phyloP scores from a whole-genome alignment of 2,329 filamentous ascomycete genomes.

The Fonsecaea nubica region DNA sequence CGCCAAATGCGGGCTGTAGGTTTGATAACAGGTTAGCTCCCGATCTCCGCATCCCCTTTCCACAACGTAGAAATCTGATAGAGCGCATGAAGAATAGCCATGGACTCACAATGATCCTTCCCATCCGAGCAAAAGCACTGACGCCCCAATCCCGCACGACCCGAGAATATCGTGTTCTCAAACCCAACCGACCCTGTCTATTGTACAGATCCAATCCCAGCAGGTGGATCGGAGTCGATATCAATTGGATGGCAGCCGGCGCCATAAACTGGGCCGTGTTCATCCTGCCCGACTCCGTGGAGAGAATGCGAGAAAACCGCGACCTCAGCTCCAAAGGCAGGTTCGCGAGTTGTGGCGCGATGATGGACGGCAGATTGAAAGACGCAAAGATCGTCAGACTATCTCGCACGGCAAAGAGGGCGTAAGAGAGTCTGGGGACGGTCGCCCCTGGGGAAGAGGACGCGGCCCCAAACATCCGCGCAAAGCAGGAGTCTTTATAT shows the following conservation, averaged over 20 bases:
- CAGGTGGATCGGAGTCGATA: slow-evolving; percentile 82
- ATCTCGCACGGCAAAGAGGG: slow-evolving; percentile 78
- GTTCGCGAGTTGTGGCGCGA: slow-evolving; percentile 74
- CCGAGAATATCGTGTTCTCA: slow-evolving; percentile 64
- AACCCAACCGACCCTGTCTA: slow-evolving; percentile 55
- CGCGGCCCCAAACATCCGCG: slow-evolving; percentile 68
- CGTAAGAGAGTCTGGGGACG: slow-evolving; percentile 69
- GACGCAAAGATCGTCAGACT: slow-evolving; percentile 86
- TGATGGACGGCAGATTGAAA: slow-evolving; percentile 84
- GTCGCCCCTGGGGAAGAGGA: slow-evolving; percentile 51
- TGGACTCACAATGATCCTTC: slow-evolving; percentile 63
- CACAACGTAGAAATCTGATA: neutral
- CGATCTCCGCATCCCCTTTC: neutral
- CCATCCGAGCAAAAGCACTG: slow-evolving; percentile 75
- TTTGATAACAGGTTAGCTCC: slow-evolving; percentile 49
- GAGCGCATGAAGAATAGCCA: neutral
- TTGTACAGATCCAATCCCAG: slow-evolving; percentile 87
- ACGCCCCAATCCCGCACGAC: slow-evolving; percentile 76
- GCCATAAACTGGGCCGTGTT: slow-evolving; percentile 75
- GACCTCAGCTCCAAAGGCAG: slow-evolving; percentile 57
- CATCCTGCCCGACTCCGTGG: slow-evolving; percentile 39
- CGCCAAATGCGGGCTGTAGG: slow-evolving; percentile 75
- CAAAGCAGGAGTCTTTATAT: slow-evolving; percentile 86
- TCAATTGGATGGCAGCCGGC: slow-evolving; percentile 76
- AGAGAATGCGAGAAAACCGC: slow-evolving; percentile 51